A percentile compares a stretch with the other conserved stretches of the same genome.
These are phyloP conservation scores for Aegilops longissima DNA, from an alignment of 176 grass and related monocot genomes.

Conservation along the genomic window DNA sequence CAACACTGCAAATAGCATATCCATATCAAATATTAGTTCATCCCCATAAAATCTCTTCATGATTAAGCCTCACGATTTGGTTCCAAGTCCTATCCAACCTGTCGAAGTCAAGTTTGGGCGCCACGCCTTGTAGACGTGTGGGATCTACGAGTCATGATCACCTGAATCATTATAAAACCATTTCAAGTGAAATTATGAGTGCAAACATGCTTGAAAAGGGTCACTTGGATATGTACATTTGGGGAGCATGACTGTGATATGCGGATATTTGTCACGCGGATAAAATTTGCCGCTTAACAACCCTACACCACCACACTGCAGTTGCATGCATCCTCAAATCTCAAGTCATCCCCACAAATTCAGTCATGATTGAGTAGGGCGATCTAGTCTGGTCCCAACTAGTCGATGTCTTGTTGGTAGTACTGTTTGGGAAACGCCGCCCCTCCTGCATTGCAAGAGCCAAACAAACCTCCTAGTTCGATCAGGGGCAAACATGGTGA, in stretches of 20 bases:
- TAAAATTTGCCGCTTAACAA: not conserved
- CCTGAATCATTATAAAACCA: too few relatives aligned
- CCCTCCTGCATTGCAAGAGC: not conserved
- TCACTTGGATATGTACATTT: not conserved
- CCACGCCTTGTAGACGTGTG: too few relatives aligned
- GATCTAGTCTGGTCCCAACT: not conserved
- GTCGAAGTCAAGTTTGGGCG: too few relatives aligned
- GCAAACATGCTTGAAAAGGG: too few relatives aligned
- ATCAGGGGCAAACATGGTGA: not conserved
- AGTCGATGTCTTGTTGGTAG: not conserved
- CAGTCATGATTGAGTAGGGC: not conserved
- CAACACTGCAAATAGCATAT: too few relatives aligned
- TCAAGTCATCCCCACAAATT: not conserved
- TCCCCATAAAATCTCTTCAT: too few relatives aligned
- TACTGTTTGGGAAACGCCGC: not conserved
- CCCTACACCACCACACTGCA: not conserved
- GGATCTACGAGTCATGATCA: too few relatives aligned
- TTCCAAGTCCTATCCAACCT: too few relatives aligned
- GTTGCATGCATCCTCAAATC: not conserved
- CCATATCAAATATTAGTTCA: too few relatives aligned
- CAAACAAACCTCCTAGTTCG: not conserved
- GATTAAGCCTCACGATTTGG: too few relatives aligned
- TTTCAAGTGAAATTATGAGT: too few relatives aligned
- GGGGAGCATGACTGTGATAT: not conserved
- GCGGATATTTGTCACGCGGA: not conserved